Evolutionary conservation across 805 yeast species (phyloP), one percentile per base, ranked within the genome.

Genomic region (Spathaspora sp.): DNA sequence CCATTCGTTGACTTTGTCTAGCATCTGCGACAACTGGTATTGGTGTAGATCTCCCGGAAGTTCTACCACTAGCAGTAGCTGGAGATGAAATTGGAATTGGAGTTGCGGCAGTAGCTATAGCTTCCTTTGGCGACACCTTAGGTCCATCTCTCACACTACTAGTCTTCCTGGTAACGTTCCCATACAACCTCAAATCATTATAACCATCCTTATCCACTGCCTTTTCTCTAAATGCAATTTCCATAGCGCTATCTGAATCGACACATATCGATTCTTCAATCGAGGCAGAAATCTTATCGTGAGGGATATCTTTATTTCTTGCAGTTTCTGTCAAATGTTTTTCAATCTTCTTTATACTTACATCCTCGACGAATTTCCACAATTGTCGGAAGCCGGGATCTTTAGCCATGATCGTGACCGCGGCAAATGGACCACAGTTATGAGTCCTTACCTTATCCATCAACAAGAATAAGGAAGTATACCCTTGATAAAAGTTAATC

Each of bases 341-440:
- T 20, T 35, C 40, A 35, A 35, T 35, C 10, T 16, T 18, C 19
- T 52, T 44, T 14, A 23, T 16, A 39, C 55, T 44, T 44, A 51
- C 50, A 19, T 35, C 28, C 17, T 23, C 31, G 17, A 57, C 40
- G 49, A 48, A 55, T 19, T 46, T 20, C 56, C 57, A 56, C 23
- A 42, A 18, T 11, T 16, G 2, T 12, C 31, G 44, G 44, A 63
- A 47, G 1, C 56, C 65, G 3, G 66, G 68, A 62, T 83, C 87
- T 55, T 73, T 79, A 50, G 73, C 71, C 49, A 81, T 62, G 23
- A 78, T 51, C 0, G 85, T 64, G 3, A 76, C 56, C 76, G 82
- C 77, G 0, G 83, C 63, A 35, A 80, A 69, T 0, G 86, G 82
- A 0, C 86, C 87, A 61, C 73, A 76, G 56, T 75, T 74, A 52